Evolutionary conservation across 2,329 filamentous ascomycete genomes (phyloP).

Genomic region (Ceratocystis harringtonii): DNA sequence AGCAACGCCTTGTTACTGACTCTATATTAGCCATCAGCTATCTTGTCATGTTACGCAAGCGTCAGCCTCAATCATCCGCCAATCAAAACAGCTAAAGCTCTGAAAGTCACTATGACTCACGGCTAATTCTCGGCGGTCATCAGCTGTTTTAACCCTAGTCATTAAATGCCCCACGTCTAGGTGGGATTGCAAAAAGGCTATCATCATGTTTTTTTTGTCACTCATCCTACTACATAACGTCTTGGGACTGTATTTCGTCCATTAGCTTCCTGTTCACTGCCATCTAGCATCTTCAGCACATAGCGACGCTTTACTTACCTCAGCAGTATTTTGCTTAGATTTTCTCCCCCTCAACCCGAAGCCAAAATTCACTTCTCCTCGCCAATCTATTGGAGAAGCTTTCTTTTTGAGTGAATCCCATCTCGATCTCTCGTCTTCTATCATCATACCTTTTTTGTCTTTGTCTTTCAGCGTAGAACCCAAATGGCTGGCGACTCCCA

Average conservation of each 20-base stretch:
- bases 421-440: not conserved
- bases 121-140: not conserved
- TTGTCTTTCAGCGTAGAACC: not conserved
- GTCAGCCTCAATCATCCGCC: not conserved
- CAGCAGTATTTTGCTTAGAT: not conserved
- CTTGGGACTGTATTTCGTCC: not conserved
- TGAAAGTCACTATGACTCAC: not conserved
- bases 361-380: not conserved
- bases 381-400: not conserved
- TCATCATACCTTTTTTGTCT: not conserved
- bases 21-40: too few relatives aligned
- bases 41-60: not conserved
- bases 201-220: not conserved
- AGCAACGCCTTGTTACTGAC: too few relatives aligned
- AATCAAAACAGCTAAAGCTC: not conserved
- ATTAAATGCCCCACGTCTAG: not conserved
- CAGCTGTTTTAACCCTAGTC: not conserved
- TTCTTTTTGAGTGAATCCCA: not conserved
- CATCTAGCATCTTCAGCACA: not conserved
- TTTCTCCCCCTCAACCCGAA: too few relatives aligned
- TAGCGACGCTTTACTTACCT: not conserved
- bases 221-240: not conserved
- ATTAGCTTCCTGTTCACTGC: not conserved
- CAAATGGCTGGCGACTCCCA: conserved; percentile 13
- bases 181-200: not conserved